Conservation (phyloP, 2,329 filamentous ascomycete genomes). For the Colletotrichum gloeosporioides region DNA sequence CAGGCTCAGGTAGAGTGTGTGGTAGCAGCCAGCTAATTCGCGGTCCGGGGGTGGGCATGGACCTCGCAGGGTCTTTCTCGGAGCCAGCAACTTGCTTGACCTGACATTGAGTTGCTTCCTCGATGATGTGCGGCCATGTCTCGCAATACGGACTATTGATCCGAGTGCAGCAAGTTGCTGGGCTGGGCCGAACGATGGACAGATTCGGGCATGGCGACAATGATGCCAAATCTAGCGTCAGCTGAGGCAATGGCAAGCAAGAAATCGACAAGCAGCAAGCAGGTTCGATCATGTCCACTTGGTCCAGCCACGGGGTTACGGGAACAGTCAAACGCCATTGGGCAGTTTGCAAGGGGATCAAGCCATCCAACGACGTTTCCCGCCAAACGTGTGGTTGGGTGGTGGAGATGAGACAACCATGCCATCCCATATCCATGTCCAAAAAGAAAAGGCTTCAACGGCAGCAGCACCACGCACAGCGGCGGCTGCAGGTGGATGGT, state of each 20-base stretch:
- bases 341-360: background rate
- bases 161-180: constrained; percentile 3
- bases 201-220: background rate
- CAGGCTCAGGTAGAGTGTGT: constrained; percentile 9
- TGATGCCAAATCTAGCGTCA: constrained; percentile 10
- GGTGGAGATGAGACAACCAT: constrained; percentile 20
- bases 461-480: background rate
- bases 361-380: constrained; percentile 5
- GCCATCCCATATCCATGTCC: background rate
- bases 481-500: constrained; percentile 17
- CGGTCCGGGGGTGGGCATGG: constrained; percentile 5
- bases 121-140: constrained; percentile 8
- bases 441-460: constrained; percentile 6
- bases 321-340: constrained; percentile 9
- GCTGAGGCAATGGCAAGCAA: constrained; percentile 1
- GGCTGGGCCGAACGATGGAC: background rate
- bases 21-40: background rate
- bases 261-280: background rate
- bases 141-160: constrained; percentile 17
- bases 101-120: constrained; percentile 4
- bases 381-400: constrained; percentile 4
- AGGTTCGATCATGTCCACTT: constrained; percentile 3
- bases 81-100: background rate
- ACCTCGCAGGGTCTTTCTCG: background rate
- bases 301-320: constrained; percentile 6